Conservation (phyloP, 164 flowering plant species). For the Kalanchoe fedtschenkoi region DNA sequence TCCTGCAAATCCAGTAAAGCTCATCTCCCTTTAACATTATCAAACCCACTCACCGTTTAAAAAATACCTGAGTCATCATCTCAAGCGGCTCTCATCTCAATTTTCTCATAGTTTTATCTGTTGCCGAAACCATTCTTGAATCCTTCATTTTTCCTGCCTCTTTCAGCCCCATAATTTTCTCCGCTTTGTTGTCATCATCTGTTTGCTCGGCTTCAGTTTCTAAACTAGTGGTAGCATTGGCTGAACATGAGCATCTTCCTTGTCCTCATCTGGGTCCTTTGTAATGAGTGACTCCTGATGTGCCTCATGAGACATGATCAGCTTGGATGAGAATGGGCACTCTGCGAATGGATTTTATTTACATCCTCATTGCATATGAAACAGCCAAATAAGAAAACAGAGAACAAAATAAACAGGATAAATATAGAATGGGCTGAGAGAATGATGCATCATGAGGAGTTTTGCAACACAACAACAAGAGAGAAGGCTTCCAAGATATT, state of each 20-base stretch:
- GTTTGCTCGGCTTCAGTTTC: slow-evolving; percentile 20
- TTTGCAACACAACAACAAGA: too few relatives aligned
- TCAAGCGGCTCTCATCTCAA: slow-evolving; percentile 9
- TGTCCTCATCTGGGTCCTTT: slow-evolving; percentile 14
- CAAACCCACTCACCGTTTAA: slow-evolving; percentile 84
- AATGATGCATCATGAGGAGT: too few relatives aligned
- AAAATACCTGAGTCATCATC: slow-evolving; percentile 38
- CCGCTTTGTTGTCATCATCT: slow-evolving; percentile 10
- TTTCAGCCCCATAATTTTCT: too few relatives aligned
- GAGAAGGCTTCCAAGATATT: too few relatives aligned
- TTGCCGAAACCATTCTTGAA: too few relatives aligned
- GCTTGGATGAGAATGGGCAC: slow-evolving; percentile 58
- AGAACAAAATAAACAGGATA: slow-evolving; percentile 57
- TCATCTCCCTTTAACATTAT: slow-evolving; percentile 62
- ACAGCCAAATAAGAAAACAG: slow-evolving; percentile 65
- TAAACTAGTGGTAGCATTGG: slow-evolving; percentile 23
- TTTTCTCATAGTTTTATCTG: too few relatives aligned
- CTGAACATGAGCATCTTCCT: background rate
- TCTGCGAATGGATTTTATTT: slow-evolving; percentile 84
- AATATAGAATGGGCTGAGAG: too few relatives aligned
- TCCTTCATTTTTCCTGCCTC: too few relatives aligned
- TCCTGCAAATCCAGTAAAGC: slow-evolving; percentile 38
- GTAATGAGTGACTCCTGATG: background rate
- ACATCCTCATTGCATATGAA: slow-evolving; percentile 97
- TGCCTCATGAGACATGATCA: slow-evolving; percentile 16